These are phyloP conservation scores for Ganoderma sp. DNA, from an alignment of 1,284 basidiomycete species.

Conservation along the genomic window DNA sequence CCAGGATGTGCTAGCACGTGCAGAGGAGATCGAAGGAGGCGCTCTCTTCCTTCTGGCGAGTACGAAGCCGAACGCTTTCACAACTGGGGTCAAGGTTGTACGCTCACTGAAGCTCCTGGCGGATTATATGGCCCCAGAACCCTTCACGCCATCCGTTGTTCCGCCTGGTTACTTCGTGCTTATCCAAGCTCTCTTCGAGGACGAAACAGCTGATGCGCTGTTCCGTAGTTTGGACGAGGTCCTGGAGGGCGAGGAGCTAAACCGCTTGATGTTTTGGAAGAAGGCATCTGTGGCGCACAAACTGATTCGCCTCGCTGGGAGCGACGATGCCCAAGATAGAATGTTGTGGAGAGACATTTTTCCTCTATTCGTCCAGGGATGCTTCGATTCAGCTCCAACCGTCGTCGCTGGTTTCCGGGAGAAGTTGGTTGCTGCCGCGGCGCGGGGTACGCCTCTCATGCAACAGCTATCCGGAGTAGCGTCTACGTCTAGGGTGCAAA, in stretches of 20 bases:
- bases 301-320: constrained; percentile 69
- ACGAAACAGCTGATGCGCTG: constrained; percentile 39
- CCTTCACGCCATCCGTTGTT: constrained; percentile 37
- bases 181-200: constrained; percentile 52
- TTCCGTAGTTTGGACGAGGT: constrained; percentile 72
- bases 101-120: constrained; percentile 49
- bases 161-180: constrained; percentile 54
- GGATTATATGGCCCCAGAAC: constrained; percentile 48
- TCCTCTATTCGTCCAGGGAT: constrained; percentile 63
- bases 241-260: constrained; percentile 61
- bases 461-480: constrained; percentile 70
- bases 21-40: constrained; percentile 73
- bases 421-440: constrained; percentile 65
- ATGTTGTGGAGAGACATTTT: constrained; percentile 76
- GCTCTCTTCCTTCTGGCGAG: constrained; percentile 84
- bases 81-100: constrained; percentile 64
- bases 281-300: constrained; percentile 58
- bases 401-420: constrained; percentile 62
- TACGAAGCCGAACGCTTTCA: constrained; percentile 54
- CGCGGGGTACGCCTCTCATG: constrained; percentile 71
- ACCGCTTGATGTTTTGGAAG: constrained; percentile 68
- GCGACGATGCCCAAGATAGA: constrained; percentile 65
- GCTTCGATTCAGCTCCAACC: constrained; percentile 53
- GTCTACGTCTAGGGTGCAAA: constrained; percentile 54
- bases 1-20: constrained; percentile 47